These are phyloP conservation scores for Solanum dulcamara DNA, from an alignment of 257 asterid species.

Conservation along the genomic window DNA sequence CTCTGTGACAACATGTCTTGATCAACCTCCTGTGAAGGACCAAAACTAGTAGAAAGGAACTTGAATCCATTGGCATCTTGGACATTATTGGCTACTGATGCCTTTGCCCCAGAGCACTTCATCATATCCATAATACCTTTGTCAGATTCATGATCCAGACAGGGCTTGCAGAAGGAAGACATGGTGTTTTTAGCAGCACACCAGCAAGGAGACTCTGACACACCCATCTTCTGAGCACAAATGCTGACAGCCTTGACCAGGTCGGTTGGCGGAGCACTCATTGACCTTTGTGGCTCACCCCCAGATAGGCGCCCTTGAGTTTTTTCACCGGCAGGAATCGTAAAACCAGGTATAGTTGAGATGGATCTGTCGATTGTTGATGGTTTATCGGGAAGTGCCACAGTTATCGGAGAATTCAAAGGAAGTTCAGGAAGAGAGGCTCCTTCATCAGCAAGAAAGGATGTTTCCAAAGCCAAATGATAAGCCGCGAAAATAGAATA, in stretches of 20 bases:
- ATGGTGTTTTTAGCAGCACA: constrained; percentile 21
- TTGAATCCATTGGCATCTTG: constrained; percentile 12
- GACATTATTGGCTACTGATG: constrained; percentile 10
- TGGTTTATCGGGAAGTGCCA: constrained; percentile 67
- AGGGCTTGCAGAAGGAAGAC: constrained; percentile 19
- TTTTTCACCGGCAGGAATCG: constrained; percentile 28
- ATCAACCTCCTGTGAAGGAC: constrained; percentile 8
- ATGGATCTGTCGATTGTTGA: constrained; percentile 63
- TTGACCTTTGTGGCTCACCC: constrained; percentile 45
- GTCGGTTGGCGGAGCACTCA: constrained; percentile 41
- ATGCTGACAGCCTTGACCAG: constrained; percentile 19
- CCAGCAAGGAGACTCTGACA: constrained; percentile 8
- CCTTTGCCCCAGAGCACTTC: constrained; percentile 18
- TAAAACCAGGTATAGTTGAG: constrained; percentile 62
- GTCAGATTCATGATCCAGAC: constrained; percentile 16
- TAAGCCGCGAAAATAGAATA: constrained; percentile 96
- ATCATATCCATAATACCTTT: constrained; percentile 14
- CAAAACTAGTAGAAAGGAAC: constrained; percentile 9
- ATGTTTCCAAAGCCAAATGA: constrained; percentile 93
- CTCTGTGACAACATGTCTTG: constrained; percentile 2
- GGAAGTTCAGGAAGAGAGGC: constrained; percentile 84
- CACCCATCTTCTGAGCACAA: constrained; percentile 21
- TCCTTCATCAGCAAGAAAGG: constrained; percentile 98
- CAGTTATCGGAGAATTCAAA: constrained; percentile 56
- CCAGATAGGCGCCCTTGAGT: constrained; percentile 33